phyloP scores from a whole-genome alignment of 108 stramenopile genomes.

The Discostella stelligeroides region DNA sequence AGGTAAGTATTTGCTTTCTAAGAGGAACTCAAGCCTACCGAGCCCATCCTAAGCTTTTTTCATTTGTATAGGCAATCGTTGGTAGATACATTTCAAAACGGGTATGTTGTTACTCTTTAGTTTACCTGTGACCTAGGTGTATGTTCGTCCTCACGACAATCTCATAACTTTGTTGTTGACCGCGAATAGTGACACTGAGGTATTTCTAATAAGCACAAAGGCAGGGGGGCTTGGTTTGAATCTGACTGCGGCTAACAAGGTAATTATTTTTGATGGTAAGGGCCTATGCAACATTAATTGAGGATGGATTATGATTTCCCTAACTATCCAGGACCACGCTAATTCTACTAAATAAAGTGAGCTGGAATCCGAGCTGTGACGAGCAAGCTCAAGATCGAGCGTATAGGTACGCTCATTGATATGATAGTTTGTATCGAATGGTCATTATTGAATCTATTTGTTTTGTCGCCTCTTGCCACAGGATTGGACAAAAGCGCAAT shows the following conservation, averaged over 20 bases:
- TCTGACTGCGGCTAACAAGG: constrained; percentile 75
- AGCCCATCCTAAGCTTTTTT: no score
- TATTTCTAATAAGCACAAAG: constrained; percentile 88
- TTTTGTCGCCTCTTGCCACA: constrained; percentile 16
- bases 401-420: constrained; percentile 21
- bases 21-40: no score
- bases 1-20: no score
- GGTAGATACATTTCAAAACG: constrained; percentile 82
- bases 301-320: not conserved
- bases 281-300: not conserved
- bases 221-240: constrained; percentile 90
- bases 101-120: no score
- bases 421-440: no score
- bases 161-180: no score
- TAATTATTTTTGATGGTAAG: constrained; percentile 68
- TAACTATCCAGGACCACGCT: not conserved
- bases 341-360: constrained; percentile 44
- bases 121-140: no score
- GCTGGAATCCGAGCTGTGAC: constrained; percentile 88
- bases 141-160: no score
- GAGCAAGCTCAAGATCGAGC: constrained; percentile 81
- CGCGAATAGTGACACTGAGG: constrained; percentile 58
- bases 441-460: no score
- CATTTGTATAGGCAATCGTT: constrained; percentile 66
- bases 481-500: constrained; percentile 90